These are phyloP conservation scores for Aspergillus sp. DNA, from an alignment of 2,329 filamentous ascomycete genomes.

Conservation along the genomic window DNA sequence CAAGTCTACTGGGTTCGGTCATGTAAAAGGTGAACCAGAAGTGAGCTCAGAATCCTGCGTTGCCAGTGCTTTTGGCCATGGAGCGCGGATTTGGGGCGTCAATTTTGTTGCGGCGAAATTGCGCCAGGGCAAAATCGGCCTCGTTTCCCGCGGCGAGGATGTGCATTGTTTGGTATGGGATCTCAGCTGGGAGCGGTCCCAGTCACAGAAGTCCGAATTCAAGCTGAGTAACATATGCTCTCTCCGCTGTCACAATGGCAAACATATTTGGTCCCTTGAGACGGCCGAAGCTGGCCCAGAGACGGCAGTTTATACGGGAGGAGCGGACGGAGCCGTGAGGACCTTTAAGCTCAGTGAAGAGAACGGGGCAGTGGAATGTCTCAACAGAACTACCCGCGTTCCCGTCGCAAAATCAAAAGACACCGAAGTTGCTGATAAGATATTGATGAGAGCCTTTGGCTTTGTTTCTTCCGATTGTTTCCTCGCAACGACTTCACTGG, in stretches of 20 bases:
- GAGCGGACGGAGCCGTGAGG: constrained; percentile 74
- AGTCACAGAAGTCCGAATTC: constrained; percentile 23
- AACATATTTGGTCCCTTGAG: constrained; percentile 84
- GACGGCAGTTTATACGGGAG: constrained; percentile 70
- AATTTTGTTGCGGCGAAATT: constrained; percentile 59
- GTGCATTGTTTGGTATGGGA: constrained; percentile 75
- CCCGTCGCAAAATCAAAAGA: constrained; percentile 13
- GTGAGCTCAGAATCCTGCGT: constrained; percentile 56
- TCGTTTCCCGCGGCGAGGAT: constrained; percentile 87
- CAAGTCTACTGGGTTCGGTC: constrained; percentile 68
- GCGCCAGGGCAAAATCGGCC: constrained; percentile 42
- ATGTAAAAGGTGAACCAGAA: constrained; percentile 39
- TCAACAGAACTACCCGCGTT: constrained; percentile 24
- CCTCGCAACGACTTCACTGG: constrained; percentile 35
- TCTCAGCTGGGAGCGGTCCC: constrained; percentile 47
- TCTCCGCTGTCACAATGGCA: constrained; percentile 74
- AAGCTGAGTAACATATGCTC: constrained; percentile 53
- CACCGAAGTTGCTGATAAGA: constrained; percentile 16
- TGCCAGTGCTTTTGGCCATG: constrained; percentile 80
- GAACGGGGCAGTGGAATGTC: constrained; percentile 16
- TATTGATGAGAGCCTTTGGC: constrained; percentile 34
- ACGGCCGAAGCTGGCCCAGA: constrained; percentile 35
- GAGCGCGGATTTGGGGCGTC: constrained; percentile 87
- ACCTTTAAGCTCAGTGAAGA: constrained; percentile 32
- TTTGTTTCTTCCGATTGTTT: constrained; percentile 42